A percentile compares a stretch with the other conserved stretches of the same genome.
These are phyloP conservation scores for Mycosarcoma mackinlayi DNA, from an alignment of 1,284 basidiomycete species.

Conservation along the genomic window DNA sequence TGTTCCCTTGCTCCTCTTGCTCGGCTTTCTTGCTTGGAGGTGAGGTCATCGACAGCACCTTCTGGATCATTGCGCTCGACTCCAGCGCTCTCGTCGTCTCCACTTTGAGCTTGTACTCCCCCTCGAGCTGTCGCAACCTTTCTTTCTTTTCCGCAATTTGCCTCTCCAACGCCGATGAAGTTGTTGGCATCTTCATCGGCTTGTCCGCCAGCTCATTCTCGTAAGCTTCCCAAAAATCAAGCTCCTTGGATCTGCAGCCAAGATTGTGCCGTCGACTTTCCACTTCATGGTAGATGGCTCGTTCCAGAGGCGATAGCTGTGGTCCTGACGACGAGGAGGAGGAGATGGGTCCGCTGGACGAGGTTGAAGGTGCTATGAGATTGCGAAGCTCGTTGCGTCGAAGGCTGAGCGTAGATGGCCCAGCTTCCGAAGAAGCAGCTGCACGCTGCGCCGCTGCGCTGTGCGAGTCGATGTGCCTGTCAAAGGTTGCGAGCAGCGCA, in stretches of 20 bases:
- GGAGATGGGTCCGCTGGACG: not conserved
- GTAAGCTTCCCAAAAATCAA: constrained; percentile 50
- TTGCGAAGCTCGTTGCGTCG: constrained; percentile 24
- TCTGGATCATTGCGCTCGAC: constrained; percentile 31
- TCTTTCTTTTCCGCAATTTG: constrained; percentile 37
- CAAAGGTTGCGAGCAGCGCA: constrained; percentile 25
- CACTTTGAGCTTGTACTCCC: constrained; percentile 17
- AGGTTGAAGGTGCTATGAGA: constrained; percentile 12
- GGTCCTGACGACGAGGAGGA: not conserved
- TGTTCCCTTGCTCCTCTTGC: constrained; percentile 1
- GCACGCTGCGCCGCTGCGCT: constrained; percentile 13
- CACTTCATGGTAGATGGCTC: constrained; percentile 45
- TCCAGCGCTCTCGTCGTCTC: constrained; percentile 38
- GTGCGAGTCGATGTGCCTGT: constrained; percentile 30
- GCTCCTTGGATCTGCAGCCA: constrained; percentile 24
- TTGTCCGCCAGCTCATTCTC: constrained; percentile 22
- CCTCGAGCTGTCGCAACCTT: constrained; percentile 25
- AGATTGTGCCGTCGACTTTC: constrained; percentile 25
- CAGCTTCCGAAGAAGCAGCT: constrained; percentile 12
- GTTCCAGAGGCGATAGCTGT: constrained; percentile 39
- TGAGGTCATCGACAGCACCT: constrained; percentile 29
- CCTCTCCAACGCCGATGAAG: constrained; percentile 20
- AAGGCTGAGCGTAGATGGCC: constrained; percentile 17
- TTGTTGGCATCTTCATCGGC: constrained; percentile 38
- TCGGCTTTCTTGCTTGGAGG: constrained; percentile 9